A percentile compares a stretch with the other conserved stretches of the same genome.
These are phyloP conservation scores for Oehlia diaphana DNA, from an alignment of 192 early-diverging fungal species.

Conservation along the genomic window DNA sequence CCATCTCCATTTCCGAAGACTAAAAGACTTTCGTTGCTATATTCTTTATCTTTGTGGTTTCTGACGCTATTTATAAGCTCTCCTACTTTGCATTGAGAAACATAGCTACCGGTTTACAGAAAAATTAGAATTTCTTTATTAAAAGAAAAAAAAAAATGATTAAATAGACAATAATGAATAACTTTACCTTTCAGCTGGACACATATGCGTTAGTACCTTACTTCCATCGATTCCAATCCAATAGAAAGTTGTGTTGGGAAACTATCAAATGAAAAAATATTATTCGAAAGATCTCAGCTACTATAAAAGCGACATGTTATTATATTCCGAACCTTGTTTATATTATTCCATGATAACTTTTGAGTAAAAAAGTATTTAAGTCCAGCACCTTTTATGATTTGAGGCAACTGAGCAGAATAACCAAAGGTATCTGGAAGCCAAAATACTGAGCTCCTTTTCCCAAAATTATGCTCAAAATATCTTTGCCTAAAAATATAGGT, in stretches of 20 bases:
- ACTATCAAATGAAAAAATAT: conserved; percentile 40
- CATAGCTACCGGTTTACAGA: neutral
- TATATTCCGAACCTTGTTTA: conserved; percentile 74
- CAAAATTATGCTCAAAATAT: conserved; percentile 82
- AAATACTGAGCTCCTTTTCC: conserved; percentile 70
- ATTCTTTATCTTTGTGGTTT: conserved; percentile 88
- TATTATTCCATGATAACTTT: conserved; percentile 99
- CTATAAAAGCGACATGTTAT: neutral
- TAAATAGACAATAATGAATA: neutral
- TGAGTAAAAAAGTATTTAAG: conserved; percentile 98
- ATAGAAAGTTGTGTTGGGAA: conserved; percentile 94
- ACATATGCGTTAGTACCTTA: conserved; percentile 41
- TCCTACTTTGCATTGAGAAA: conserved; percentile 14
- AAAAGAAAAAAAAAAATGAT: neutral
- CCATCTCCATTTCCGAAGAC: conserved; percentile 98
- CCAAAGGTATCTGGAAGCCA: conserved; percentile 97
- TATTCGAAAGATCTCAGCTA: neutral
- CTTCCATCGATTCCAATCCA: conserved; percentile 93
- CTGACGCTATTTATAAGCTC: conserved; percentile 59
- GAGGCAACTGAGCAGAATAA: conserved; percentile 89
- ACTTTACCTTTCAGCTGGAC: conserved; percentile 33
- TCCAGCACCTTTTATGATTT: conserved; percentile 78
- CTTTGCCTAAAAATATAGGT: conserved; percentile 58
- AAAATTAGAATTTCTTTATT: neutral
- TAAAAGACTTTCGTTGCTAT: conserved; percentile 81